Percentiles rank a stretch among this genome's conserved stretches.
phyloP scores from a whole-genome alignment of 148 eudicot genomes.

The Camellia sinensis region DNA sequence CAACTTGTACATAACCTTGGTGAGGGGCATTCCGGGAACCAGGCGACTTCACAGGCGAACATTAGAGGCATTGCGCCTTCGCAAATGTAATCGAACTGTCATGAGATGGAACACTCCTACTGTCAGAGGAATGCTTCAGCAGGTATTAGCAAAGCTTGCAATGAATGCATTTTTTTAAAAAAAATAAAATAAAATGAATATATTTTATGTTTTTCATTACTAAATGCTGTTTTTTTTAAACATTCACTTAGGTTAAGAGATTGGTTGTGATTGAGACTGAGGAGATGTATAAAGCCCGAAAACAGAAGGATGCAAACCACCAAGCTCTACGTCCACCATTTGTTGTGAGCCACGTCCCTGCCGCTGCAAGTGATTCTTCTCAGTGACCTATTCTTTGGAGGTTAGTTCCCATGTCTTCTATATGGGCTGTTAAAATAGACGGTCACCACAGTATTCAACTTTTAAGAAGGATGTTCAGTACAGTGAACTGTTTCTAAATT shows the following conservation, averaged over 20 bases:
- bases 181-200: not conserved
- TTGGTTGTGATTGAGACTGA: slow-evolving; percentile 71
- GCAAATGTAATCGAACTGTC: slow-evolving; percentile 69
- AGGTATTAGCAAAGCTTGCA: slow-evolving; percentile 32
- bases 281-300: slow-evolving; percentile 79
- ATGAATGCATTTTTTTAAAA: not conserved
- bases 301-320: slow-evolving; percentile 52
- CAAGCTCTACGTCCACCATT: slow-evolving; percentile 65
- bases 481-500: not conserved
- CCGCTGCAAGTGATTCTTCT: slow-evolving; percentile 37
- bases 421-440: not conserved
- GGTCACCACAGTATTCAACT: not conserved
- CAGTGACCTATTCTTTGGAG: slow-evolving; percentile 18
- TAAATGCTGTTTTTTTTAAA: not conserved
- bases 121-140: slow-evolving; percentile 74
- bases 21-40: slow-evolving; percentile 90
- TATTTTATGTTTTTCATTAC: not conserved
- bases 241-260: slow-evolving; percentile 59
- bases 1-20: slow-evolving; percentile 65
- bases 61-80: slow-evolving; percentile 61
- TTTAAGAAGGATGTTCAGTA: not conserved
- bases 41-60: slow-evolving; percentile 79
- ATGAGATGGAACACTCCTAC: slow-evolving; percentile 74
- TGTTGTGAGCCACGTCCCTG: slow-evolving; percentile 52
- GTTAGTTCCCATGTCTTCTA: slow-evolving; percentile 12